phyloP scores from a whole-genome alignment of 129 eudicot species.

The Helianthus tuberosus region DNA sequence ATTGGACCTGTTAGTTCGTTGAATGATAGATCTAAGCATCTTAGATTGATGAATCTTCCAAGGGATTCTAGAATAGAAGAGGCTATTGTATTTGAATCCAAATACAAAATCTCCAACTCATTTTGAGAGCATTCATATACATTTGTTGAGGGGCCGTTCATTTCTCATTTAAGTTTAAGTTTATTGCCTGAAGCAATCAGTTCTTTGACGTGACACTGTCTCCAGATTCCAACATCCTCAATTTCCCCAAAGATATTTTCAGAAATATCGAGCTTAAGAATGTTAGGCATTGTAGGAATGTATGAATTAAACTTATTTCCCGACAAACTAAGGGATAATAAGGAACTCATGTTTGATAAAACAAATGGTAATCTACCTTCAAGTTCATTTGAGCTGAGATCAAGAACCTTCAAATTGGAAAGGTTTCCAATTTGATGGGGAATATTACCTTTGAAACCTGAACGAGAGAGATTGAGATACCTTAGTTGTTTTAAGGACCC shows the following conservation, averaged over 20 bases:
- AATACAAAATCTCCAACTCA: not conserved
- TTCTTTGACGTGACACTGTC: not conserved
- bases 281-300: not conserved
- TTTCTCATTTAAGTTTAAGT: not conserved
- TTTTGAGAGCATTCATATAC: not conserved
- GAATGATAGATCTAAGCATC: not conserved
- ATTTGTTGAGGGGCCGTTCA: not conserved
- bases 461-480: not conserved
- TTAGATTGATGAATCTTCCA: not conserved
- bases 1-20: not conserved
- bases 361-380: not conserved
- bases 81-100: not conserved
- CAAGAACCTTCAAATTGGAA: slow-evolving; percentile 20
- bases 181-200: not conserved
- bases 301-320: not conserved
- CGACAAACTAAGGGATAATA: not conserved
- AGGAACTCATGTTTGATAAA: not conserved
- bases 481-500: slow-evolving; percentile 13
- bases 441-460: not conserved
- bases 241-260: not conserved
- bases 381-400: slow-evolving; percentile 5
- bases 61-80: not conserved
- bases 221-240: not conserved
- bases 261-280: not conserved
- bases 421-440: slow-evolving; percentile 36